These are phyloP conservation scores for Fusarium coffeatum DNA, from an alignment of 2,329 filamentous ascomycete species.

Conservation along the genomic window DNA sequence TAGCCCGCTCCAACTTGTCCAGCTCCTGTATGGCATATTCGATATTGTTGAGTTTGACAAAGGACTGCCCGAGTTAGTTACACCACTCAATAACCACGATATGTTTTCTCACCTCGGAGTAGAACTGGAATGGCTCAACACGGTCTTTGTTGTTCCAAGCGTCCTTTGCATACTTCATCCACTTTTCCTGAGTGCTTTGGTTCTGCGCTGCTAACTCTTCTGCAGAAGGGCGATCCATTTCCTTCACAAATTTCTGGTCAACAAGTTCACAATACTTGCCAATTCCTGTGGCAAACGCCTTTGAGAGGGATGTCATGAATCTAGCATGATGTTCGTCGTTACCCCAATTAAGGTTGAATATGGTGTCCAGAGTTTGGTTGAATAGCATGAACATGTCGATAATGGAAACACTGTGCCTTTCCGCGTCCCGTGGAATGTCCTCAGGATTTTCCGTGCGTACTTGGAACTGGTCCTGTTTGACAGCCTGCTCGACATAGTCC, in stretches of 20 bases:
- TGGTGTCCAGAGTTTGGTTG: slow-evolving; percentile 89
- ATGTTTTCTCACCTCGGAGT: slow-evolving; percentile 76
- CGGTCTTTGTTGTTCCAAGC: slow-evolving; percentile 93
- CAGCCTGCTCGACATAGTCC: slow-evolving; percentile 87
- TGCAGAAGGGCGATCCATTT: slow-evolving; percentile 92
- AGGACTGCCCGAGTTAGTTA: slow-evolving; percentile 70
- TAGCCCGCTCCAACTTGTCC: slow-evolving; percentile 87
- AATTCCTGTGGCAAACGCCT: slow-evolving; percentile 84
- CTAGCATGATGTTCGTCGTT: slow-evolving; percentile 93
- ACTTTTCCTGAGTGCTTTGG: slow-evolving; percentile 89
- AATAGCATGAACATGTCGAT: slow-evolving; percentile 95
- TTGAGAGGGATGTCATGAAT: slow-evolving; percentile 95
- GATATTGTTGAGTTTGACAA: slow-evolving; percentile 98
- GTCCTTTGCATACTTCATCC: slow-evolving; percentile 93
- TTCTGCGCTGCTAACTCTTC: slow-evolving; percentile 83
- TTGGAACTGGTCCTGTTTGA: slow-evolving; percentile 89
- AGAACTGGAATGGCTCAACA: slow-evolving; percentile 96
- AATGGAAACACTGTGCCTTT: slow-evolving; percentile 91
- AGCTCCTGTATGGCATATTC: slow-evolving; percentile 94
- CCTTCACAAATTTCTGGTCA: slow-evolving; percentile 84
- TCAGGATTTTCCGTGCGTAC: slow-evolving; percentile 74
- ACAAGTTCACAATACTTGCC: slow-evolving; percentile 91
- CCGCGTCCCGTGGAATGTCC: slow-evolving; percentile 76
- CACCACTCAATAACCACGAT: not conserved
- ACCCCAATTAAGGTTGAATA: slow-evolving; percentile 89